These are phyloP conservation scores for Pelargonium australe DNA, from an alignment of 441 rosid species.

Conservation along the genomic window DNA sequence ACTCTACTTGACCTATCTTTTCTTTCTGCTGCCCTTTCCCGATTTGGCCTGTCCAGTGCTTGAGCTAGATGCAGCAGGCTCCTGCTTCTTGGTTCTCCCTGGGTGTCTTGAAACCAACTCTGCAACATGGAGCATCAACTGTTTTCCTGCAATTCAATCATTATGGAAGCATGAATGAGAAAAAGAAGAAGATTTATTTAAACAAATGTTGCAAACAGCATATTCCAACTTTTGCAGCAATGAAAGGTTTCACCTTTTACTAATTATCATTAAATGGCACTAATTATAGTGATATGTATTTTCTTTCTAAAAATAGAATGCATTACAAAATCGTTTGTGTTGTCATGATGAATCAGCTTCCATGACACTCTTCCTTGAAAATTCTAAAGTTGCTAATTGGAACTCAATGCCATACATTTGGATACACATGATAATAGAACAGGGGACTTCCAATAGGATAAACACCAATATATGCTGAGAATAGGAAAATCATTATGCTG, in stretches of 20 bases:
- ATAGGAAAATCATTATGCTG: neutral
- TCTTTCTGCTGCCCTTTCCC: slow-evolving; percentile 81
- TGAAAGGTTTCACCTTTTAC: neutral
- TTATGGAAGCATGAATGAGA: neutral
- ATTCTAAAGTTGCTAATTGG: neutral
- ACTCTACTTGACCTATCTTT: slow-evolving; percentile 41
- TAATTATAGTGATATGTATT: too few relatives aligned
- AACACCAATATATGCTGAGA: neutral
- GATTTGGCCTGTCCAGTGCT: slow-evolving; percentile 58
- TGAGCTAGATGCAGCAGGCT: slow-evolving; percentile 53
- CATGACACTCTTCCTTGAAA: too few relatives aligned
- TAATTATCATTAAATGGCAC: too few relatives aligned
- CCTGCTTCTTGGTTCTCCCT: slow-evolving; percentile 78
- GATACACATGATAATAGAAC: neutral
- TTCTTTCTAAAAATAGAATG: too few relatives aligned
- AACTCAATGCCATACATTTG: neutral
- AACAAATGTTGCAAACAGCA: neutral
- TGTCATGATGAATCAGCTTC: too few relatives aligned
- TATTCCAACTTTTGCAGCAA: neutral
- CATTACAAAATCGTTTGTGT: too few relatives aligned
- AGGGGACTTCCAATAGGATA: neutral
- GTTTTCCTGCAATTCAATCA: slow-evolving; percentile 53
- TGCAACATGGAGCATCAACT: slow-evolving; percentile 78
- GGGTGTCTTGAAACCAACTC: slow-evolving; percentile 88
- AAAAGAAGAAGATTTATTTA: neutral